These are phyloP conservation scores for Prunus persica DNA, from an alignment of 306 rosid genomes.

Conservation along the genomic window DNA sequence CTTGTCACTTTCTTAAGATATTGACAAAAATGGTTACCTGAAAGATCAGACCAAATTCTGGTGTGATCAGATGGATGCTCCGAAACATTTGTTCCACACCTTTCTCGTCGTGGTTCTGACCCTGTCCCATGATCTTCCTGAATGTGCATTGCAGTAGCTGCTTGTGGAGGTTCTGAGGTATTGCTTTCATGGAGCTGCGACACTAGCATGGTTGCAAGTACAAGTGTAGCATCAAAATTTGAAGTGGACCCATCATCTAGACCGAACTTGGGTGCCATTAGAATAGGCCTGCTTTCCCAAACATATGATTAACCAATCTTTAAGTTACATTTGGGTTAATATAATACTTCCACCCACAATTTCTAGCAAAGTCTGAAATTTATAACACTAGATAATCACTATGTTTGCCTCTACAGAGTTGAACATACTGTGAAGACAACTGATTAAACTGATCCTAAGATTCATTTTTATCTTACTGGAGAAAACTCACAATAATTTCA, in stretches of 20 bases:
- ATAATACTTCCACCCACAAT: neutral
- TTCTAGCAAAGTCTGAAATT: too few relatives aligned
- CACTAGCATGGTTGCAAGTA: conserved; percentile 87
- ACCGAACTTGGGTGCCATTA: conserved; percentile 89
- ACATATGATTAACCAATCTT: neutral
- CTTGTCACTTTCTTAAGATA: neutral
- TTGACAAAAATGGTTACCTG: conserved; percentile 51
- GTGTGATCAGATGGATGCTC: conserved; percentile 89
- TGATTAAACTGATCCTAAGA: neutral
- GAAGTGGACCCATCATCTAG: conserved; percentile 73
- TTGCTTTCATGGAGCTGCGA: conserved; percentile 67
- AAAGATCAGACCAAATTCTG: conserved; percentile 91
- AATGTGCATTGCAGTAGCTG: conserved; percentile 34
- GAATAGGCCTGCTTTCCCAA: conserved; percentile 74
- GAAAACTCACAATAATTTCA: neutral
- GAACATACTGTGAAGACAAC: neutral
- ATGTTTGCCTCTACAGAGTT: neutral
- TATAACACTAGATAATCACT: neutral
- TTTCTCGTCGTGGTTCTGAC: conserved; percentile 45
- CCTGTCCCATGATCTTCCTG: conserved; percentile 49
- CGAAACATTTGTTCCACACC: conserved; percentile 50
- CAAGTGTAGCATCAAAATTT: conserved; percentile 89
- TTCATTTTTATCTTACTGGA: neutral
- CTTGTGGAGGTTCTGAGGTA: conserved; percentile 58
- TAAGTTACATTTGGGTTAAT: neutral